Percentiles rank a stretch among this genome's conserved stretches.
Evolutionary conservation across 2,329 filamentous ascomycete genomes (phyloP).

Genomic region (Alternaria tenuissima): DNA sequence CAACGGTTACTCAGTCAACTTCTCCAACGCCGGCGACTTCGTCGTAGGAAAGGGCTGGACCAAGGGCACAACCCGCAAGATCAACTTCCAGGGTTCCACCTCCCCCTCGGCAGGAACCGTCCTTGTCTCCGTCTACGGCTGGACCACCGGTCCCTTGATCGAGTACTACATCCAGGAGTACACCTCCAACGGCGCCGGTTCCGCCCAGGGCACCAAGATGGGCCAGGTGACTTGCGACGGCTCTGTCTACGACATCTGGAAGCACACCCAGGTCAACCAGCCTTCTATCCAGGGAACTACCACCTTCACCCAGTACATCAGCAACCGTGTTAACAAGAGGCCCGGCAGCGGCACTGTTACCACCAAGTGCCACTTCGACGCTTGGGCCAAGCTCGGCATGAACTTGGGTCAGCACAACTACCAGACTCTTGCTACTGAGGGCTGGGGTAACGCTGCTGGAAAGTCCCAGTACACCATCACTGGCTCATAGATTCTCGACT

Average conservation of each 20-base stretch:
- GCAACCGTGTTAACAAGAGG: conserved; percentile 37
- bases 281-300: conserved; percentile 59
- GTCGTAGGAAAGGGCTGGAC: conserved; percentile 47
- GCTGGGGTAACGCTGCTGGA: conserved; percentile 40
- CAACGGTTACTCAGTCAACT: conserved; percentile 41
- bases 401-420: conserved; percentile 41
- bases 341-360: conserved; percentile 41
- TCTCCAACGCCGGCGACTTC: conserved; percentile 42
- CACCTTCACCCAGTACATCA: conserved; percentile 62
- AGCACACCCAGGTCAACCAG: conserved; percentile 49
- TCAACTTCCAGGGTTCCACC: conserved; percentile 42
- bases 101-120: conserved; percentile 34
- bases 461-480: conserved; percentile 40
- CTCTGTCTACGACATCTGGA: conserved; percentile 43
- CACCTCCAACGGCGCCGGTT: conserved; percentile 53
- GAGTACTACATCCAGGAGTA: conserved; percentile 63
- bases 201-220: conserved; percentile 38
- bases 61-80: conserved; percentile 38
- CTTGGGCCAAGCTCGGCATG: conserved; percentile 37
- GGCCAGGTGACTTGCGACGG: conserved; percentile 42
- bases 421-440: conserved; percentile 41
- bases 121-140: conserved; percentile 60
- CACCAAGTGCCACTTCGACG: conserved; percentile 43
- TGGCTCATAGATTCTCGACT: conserved; percentile 16
- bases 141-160: conserved; percentile 59